Evolutionary conservation across 2,329 filamentous ascomycete species (phyloP).

Genomic region (Aureobasidium pullulans): DNA sequence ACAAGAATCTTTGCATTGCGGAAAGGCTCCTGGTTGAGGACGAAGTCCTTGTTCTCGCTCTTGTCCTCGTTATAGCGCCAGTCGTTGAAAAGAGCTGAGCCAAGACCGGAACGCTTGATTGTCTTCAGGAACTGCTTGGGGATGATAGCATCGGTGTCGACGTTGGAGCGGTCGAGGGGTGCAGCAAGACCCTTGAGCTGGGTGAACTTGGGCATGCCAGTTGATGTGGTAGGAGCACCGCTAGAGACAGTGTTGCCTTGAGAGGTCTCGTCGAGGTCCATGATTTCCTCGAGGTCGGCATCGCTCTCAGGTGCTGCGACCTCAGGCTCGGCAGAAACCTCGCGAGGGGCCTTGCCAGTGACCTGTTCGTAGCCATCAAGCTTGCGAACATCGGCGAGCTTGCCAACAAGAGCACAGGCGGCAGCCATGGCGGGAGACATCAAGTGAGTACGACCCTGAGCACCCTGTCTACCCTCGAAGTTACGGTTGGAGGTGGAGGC

Average conservation of each 20-base stretch:
- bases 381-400: constrained; percentile 84
- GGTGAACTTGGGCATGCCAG: constrained; percentile 76
- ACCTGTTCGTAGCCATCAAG: constrained; percentile 51
- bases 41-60: constrained; percentile 68
- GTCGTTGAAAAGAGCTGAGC: constrained; percentile 76
- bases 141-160: constrained; percentile 99
- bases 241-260: constrained; percentile 55
- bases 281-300: constrained; percentile 55
- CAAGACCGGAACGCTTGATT: constrained; percentile 94
- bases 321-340: constrained; percentile 50
- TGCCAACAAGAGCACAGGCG: constrained; percentile 80
- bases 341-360: constrained; percentile 43
- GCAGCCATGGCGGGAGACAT: constrained; percentile 98
- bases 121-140: constrained; percentile 99
- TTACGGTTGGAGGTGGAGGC: constrained; percentile 95
- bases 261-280: constrained; percentile 59
- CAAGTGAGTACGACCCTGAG: constrained; percentile 81
- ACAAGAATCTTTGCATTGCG: constrained; percentile 80
- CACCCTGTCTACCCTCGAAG: constrained; percentile 93
- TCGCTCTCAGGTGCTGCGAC: constrained; percentile 54
- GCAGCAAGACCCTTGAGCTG: constrained; percentile 80
- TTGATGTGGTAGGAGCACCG: constrained; percentile 41
- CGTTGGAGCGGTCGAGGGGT: constrained; percentile 78
- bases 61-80: constrained; percentile 67
- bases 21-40: constrained; percentile 88